phyloP scores from a whole-genome alignment of 371 early-diverging fungal species.

The Globomyces sp. region DNA sequence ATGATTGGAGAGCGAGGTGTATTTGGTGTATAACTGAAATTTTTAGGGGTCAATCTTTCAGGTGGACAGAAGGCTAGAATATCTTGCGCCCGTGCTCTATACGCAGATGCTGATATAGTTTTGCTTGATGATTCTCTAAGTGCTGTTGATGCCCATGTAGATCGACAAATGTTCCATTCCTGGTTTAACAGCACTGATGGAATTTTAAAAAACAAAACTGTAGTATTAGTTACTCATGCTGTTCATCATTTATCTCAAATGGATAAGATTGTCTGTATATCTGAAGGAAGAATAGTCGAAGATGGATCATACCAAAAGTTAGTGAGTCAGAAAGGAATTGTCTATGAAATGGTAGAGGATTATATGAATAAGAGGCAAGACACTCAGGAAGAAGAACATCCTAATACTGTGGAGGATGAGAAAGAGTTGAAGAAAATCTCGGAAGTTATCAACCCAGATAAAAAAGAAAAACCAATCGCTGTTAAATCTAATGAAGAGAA shows the following conservation, averaged over 20 bases:
- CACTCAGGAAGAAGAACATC: conserved; percentile 1
- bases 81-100: conserved; percentile 43
- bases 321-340: not conserved
- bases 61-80: conserved; percentile 53
- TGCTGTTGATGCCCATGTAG: conserved; percentile 53
- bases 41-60: conserved; percentile 33
- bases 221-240: conserved; percentile 50
- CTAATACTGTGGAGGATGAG: not conserved
- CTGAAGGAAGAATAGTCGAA: conserved; percentile 46
- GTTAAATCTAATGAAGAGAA: conserved; percentile 18
- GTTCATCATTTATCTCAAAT: conserved; percentile 21
- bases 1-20: conserved; percentile 52
- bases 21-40: conserved; percentile 19
- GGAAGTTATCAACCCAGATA: conserved; percentile 1
- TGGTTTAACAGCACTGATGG: conserved; percentile 36
- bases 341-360: not conserved
- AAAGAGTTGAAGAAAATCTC: conserved; percentile 5
- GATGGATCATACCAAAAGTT: conserved; percentile 43
- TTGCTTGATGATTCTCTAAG: conserved; percentile 52
- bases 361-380: conserved; percentile 26
- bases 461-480: not conserved
- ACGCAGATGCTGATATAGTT: conserved; percentile 39
- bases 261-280: conserved; percentile 17
- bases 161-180: conserved; percentile 35
- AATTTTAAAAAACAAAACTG: conserved; percentile 21